Percentiles rank a stretch among this genome's conserved stretches.
Evolutionary conservation across 1,284 basidiomycete genomes (phyloP).

Genomic region (Inonotus hispidus): DNA sequence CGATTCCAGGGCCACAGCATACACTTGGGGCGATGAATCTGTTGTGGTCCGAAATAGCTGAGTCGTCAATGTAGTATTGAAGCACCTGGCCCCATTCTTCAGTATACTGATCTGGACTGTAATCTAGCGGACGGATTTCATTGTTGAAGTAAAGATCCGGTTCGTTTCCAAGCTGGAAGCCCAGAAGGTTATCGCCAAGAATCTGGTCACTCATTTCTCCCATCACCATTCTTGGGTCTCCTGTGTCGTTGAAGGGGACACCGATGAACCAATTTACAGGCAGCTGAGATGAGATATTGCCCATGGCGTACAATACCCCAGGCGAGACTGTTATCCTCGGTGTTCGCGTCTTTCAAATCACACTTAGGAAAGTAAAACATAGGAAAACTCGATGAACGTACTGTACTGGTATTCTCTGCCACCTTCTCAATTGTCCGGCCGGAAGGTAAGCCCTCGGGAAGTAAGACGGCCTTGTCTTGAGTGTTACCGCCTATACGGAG

Average conservation of each 20-base stretch:
- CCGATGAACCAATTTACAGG: slow-evolving; percentile 43
- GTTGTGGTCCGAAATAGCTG: slow-evolving; percentile 31
- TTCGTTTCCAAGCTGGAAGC: slow-evolving; percentile 63
- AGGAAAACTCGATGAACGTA: slow-evolving; percentile 25
- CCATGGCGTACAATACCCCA: slow-evolving; percentile 37
- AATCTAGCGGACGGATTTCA: slow-evolving; percentile 32
- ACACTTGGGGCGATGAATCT: slow-evolving; percentile 48
- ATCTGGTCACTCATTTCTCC: slow-evolving; percentile 44
- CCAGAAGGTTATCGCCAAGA: slow-evolving; percentile 54
- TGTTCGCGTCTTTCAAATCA: slow-evolving; percentile 28
- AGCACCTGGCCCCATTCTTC: slow-evolving; percentile 44
- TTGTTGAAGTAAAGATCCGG: slow-evolving; percentile 56
- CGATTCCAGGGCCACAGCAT: slow-evolving; percentile 27
- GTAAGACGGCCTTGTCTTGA: slow-evolving; percentile 56
- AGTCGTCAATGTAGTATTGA: slow-evolving; percentile 33
- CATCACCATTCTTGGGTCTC: slow-evolving; percentile 48
- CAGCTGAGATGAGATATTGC: slow-evolving; percentile 35
- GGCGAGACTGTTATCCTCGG: slow-evolving; percentile 39
- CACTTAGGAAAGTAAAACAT: neutral
- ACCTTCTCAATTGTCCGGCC: slow-evolving; percentile 48
- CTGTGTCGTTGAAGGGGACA: slow-evolving; percentile 48
- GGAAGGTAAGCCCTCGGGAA: slow-evolving; percentile 36
- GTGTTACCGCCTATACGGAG: slow-evolving; percentile 76
- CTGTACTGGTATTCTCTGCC: slow-evolving; percentile 34
- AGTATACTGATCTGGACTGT: slow-evolving; percentile 40